Conservation (phyloP, 257 asterid genomes). For the Nicotiana knightiana region DNA sequence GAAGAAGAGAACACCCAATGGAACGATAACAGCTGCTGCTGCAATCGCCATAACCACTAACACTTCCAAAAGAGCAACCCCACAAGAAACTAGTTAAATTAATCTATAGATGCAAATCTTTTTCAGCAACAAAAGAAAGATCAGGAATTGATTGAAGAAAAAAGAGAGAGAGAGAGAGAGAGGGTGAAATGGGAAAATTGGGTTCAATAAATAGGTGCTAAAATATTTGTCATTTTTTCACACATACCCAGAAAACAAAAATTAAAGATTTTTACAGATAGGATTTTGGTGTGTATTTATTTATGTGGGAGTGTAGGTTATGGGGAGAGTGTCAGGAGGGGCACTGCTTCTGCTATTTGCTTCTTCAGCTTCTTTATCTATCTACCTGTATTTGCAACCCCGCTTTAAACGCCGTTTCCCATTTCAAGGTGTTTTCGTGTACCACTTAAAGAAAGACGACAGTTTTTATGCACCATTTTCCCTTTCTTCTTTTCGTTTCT, state of each 20-base stretch:
- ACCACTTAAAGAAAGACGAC: not conserved
- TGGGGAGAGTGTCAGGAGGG: not conserved
- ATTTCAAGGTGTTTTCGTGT: not conserved
- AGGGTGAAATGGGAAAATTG: not conserved
- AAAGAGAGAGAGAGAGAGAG: not conserved
- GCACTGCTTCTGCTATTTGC: not conserved
- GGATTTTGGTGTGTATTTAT: not conserved
- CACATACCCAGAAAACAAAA: not conserved
- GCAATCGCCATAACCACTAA: slow-evolving; percentile 31
- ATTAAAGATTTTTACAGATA: not conserved
- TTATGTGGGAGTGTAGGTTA: not conserved
- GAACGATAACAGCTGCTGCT: slow-evolving; percentile 74
- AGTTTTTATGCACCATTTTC: not conserved
- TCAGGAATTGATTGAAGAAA: not conserved
- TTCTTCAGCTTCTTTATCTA: not conserved
- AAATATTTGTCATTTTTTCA: not conserved
- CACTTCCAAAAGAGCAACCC: not conserved
- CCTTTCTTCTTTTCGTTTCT: too few species aligned
- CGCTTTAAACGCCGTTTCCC: slow-evolving; percentile 10
- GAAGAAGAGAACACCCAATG: slow-evolving; percentile 83
- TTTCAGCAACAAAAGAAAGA: not conserved
- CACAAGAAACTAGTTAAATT: not conserved
- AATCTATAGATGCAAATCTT: not conserved
- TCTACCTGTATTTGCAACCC: not conserved
- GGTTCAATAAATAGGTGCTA: not conserved